phyloP scores from a whole-genome alignment of 108 stramenopile species.

The Cyclotella atomus region DNA sequence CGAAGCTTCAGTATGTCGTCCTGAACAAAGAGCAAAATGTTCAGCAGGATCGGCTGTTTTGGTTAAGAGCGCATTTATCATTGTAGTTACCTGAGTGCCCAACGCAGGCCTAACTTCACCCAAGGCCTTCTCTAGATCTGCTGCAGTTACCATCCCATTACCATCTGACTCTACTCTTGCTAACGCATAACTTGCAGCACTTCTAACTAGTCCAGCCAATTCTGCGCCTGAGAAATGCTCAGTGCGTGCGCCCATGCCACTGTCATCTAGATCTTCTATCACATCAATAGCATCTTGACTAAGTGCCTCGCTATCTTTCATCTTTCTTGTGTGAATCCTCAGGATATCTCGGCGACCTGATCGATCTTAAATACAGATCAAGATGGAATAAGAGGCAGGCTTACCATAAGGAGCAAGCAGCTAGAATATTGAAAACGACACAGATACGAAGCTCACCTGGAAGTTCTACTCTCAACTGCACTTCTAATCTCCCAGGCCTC shows the following conservation, averaged over 20 bases:
- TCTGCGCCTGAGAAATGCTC: conserved; percentile 92
- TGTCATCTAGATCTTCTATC: conserved; percentile 67
- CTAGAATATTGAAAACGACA: too few relatives aligned
- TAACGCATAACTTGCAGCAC: conserved; percentile 87
- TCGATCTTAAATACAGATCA: conserved; percentile 19
- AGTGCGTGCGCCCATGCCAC: conserved; percentile 66
- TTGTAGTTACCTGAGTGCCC: conserved; percentile 51
- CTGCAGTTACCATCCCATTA: conserved; percentile 46
- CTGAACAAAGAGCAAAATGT: background rate
- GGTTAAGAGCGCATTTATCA: background rate
- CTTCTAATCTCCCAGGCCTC: conserved; percentile 89
- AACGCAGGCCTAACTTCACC: conserved; percentile 75
- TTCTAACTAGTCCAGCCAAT: conserved; percentile 85
- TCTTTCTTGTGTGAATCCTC: conserved; percentile 86
- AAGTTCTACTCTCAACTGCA: conserved; percentile 80
- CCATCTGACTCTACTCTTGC: conserved; percentile 54
- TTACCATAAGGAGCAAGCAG: background rate
- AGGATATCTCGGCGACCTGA: conserved; percentile 79
- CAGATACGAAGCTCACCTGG: conserved; percentile 67
- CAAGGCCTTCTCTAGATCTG: conserved; percentile 63
- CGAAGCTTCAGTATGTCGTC: conserved; percentile 70
- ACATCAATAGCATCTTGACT: conserved; percentile 50
- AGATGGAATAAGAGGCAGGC: background rate
- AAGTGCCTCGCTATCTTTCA: conserved; percentile 81
- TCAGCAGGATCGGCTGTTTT: background rate